Base-by-base conservation (phyloP, 495 filamentous ascomycete genomes). In the Neurospora tetrasperma region DNA sequence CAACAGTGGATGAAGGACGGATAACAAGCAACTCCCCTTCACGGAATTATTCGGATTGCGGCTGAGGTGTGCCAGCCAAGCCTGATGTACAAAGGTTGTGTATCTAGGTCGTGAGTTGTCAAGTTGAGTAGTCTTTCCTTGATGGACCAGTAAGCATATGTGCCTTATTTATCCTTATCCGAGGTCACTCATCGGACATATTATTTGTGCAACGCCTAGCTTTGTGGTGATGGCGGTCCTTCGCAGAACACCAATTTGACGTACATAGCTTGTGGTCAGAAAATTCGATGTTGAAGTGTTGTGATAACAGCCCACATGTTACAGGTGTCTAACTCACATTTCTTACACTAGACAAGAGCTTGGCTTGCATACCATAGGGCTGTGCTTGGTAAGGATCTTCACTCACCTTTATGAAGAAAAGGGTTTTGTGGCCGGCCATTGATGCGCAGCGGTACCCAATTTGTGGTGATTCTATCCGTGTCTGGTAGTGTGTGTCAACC, bases 321-420 rank as follows among this genome's bases (percentile, higher is more conserved):
- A 5, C 27, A 14, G 54, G 54, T 16, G 23, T 31, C 54, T 62
- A 8, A 16, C 23, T 62, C 31, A 16, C 12, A 62, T 62, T 6
- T 12, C 54, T 23, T 62, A 27, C 12, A 62, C 6, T 23, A 54
- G 8, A 62, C 6, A 12, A 54, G 8, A 48, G 23, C 20, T 70
- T 20, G 62, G 23, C 42, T 41, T 70, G 72, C 72, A 70, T 42
- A 38, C 68, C n/a, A 70, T 73, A 73, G 72, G 74, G 72, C 74
- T 73, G 72, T 43, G 72, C 72, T 71, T 18, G 72, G 74, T 70
- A 75, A 75, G 42, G 72, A 73, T 73, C 70, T 27, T 73, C 74
- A 44, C 69, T 39, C 42, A 35, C 38, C 12, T 31, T 66, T 27
- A 35, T 18, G 54, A 66, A 66, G 9, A 2, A 38, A 35, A 62